Conservation (phyloP, 2,329 filamentous ascomycete genomes). For the Falciphora oryzae region DNA sequence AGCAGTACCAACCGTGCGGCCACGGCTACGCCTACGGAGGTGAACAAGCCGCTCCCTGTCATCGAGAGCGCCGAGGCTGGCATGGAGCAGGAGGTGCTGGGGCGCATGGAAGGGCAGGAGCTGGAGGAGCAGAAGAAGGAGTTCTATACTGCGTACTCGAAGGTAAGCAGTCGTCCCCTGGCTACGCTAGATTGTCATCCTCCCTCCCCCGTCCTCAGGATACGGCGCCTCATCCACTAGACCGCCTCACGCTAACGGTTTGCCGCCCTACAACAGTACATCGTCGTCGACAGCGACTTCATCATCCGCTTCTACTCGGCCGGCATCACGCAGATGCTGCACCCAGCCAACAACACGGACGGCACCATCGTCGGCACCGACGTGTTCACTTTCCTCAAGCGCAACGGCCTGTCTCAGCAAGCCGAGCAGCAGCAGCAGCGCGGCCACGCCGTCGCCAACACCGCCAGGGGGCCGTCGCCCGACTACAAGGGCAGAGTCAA, state of each 20-base stretch:
- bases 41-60: too few species aligned
- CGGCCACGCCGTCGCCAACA: not conserved
- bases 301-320: constrained; percentile 22
- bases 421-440: not conserved
- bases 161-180: too few species aligned
- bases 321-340: constrained; percentile 19
- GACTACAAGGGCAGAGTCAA: constrained; percentile 21
- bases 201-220: too few species aligned
- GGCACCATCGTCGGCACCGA: constrained; percentile 19
- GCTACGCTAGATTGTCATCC: too few species aligned
- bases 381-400: constrained; percentile 22
- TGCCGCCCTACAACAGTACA: constrained; percentile 15
- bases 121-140: constrained; percentile 23
- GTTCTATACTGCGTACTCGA: constrained; percentile 24
- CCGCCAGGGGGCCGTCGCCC: constrained; percentile 9
- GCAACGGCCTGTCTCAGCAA: constrained; percentile 19
- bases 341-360: constrained; percentile 19
- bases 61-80: constrained; percentile 17
- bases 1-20: not conserved
- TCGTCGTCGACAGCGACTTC: constrained; percentile 19
- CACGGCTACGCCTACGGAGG: too few species aligned
- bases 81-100: constrained; percentile 20
- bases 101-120: constrained; percentile 21
- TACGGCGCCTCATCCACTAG: too few species aligned
- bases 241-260: not conserved